These are phyloP conservation scores for Oryza meyeriana DNA, from an alignment of 176 grass and related monocot genomes.

Conservation along the genomic window DNA sequence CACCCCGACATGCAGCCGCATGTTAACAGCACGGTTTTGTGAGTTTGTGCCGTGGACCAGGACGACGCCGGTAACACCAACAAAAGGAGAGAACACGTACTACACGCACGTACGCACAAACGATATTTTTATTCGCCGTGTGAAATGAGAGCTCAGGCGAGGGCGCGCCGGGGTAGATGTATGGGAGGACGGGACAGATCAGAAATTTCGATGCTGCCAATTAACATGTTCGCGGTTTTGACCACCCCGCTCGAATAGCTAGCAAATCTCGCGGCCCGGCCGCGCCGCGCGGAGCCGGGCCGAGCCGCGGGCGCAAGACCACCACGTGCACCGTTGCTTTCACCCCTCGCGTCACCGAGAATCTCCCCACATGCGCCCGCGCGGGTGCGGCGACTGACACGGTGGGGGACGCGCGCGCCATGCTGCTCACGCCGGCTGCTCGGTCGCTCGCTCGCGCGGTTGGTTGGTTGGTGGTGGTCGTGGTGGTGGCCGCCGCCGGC, in stretches of 20 bases:
- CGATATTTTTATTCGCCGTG: background rate
- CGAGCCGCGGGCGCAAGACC: background rate
- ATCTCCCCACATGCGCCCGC: constrained; percentile 35
- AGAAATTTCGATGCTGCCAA: constrained; percentile 18
- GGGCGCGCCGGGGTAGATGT: background rate
- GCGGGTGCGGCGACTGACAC: background rate
- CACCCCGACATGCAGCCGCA: background rate
- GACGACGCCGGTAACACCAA: background rate
- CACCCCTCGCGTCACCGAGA: background rate
- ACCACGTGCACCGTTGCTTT: constrained; percentile 27
- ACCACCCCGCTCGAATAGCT: background rate
- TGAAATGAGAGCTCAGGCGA: background rate
- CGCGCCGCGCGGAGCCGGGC: too few species aligned
- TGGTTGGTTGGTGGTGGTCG: constrained; percentile 5
- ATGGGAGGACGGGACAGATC: background rate
- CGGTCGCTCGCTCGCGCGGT: background rate
- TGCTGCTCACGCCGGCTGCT: background rate
- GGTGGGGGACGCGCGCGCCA: background rate
- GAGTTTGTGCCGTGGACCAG: too few species aligned
- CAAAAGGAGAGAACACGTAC: background rate
- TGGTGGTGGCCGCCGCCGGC: background rate
- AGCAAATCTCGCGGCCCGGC: background rate
- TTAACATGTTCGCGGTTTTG: constrained; percentile 17
- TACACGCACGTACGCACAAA: background rate
- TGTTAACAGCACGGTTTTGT: background rate